Conservation (phyloP, 768 basidiomycete species). For the Termitomyces sp. region DNA sequence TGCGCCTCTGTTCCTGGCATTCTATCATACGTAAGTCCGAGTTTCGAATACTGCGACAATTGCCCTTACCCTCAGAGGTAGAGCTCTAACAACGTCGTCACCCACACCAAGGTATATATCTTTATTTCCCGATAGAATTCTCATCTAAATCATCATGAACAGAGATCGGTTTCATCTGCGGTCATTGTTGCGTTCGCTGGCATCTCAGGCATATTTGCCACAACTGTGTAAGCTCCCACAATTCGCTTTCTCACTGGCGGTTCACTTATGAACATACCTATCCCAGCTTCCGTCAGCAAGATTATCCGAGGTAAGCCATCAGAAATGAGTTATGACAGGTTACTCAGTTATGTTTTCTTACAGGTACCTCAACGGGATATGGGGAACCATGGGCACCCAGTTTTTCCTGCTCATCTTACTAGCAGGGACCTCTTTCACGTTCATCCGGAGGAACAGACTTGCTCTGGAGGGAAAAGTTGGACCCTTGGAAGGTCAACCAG, state of each 20-base stretch:
- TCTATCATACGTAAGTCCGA: constrained; percentile 31
- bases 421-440: constrained; percentile 21
- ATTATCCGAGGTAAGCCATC: constrained; percentile 25
- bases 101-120: constrained; percentile 28
- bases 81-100: constrained; percentile 16
- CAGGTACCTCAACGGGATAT: no score
- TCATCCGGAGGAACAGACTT: no score
- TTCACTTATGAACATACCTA: background rate
- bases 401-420: constrained; percentile 27
- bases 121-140: background rate
- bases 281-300: constrained; percentile 26
- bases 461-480: no score
- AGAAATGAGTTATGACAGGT: background rate
- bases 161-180: constrained; percentile 35
- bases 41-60: background rate
- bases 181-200: constrained; percentile 31
- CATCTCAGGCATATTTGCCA: constrained; percentile 35
- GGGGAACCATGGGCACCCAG: constrained; percentile 32
- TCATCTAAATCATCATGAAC: background rate
- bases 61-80: background rate
- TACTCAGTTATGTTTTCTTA: background rate
- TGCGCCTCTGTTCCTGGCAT: constrained; percentile 34
- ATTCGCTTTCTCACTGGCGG: no score
- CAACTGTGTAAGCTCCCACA: constrained; percentile 23
- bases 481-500: no score